Percentiles rank a stretch among this genome's conserved stretches.
Conservation (phyloP, 768 basidiomycete species). For the Russula earlei region DNA sequence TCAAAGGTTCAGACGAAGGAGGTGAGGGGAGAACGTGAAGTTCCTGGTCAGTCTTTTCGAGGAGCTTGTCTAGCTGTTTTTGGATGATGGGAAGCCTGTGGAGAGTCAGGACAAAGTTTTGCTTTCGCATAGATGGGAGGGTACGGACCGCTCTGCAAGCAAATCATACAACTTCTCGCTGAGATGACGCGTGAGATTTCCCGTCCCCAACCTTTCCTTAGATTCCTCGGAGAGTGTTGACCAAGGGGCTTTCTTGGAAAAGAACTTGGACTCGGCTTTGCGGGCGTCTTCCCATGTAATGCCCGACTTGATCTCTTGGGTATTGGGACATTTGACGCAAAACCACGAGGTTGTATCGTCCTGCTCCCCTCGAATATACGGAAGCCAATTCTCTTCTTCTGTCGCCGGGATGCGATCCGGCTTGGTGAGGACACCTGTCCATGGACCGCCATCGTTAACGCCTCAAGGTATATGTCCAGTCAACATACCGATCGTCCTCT, state of each 20-base stretch:
- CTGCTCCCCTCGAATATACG: constrained; percentile 44
- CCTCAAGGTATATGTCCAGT: background rate
- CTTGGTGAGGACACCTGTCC: constrained; percentile 13
- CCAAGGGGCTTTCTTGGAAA: constrained; percentile 44
- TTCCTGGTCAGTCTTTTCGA: constrained; percentile 31
- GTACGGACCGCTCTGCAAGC: constrained; percentile 46
- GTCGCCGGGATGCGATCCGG: constrained; percentile 26
- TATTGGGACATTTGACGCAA: constrained; percentile 36
- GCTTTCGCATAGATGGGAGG: background rate
- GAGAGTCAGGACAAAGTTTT: background rate
- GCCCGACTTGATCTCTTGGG: constrained; percentile 39
- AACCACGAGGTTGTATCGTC: constrained; percentile 49
- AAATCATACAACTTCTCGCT: constrained; percentile 54
- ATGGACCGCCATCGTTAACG: background rate
- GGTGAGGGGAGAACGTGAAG: constrained; percentile 35
- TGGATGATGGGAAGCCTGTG: constrained; percentile 54
- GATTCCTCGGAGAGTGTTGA: constrained; percentile 40
- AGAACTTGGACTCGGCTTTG: constrained; percentile 45
- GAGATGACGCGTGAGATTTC: constrained; percentile 45
- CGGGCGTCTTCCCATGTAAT: constrained; percentile 57
- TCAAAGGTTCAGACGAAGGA: constrained; percentile 46
- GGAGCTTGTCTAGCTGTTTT: constrained; percentile 42
- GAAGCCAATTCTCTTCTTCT: constrained; percentile 48
- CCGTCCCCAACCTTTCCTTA: constrained; percentile 46
- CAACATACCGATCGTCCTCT: constrained; percentile 56